These are phyloP conservation scores for Fraxinus baroniana DNA, from an alignment of 305 asterid species.

Conservation along the genomic window DNA sequence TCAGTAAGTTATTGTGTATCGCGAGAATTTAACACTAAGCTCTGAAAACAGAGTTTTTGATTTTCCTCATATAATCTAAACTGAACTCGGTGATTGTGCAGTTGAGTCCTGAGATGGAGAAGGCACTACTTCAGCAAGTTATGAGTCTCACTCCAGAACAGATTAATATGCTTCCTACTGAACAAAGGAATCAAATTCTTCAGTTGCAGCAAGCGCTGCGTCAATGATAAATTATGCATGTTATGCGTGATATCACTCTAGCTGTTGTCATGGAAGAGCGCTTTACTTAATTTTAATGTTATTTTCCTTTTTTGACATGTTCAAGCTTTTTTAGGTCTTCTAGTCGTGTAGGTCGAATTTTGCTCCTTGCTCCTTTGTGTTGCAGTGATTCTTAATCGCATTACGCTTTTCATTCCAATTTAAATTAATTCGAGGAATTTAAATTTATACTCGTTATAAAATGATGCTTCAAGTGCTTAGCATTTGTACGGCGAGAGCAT, in stretches of 20 bases:
- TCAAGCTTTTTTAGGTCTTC: neutral
- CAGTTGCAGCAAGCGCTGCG: slow-evolving; percentile 93
- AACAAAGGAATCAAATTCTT: slow-evolving; percentile 81
- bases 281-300: neutral
- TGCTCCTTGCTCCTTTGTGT: neutral
- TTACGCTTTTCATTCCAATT: neutral
- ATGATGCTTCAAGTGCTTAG: neutral
- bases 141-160: slow-evolving; percentile 90
- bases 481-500: neutral
- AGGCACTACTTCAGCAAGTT: slow-evolving; percentile 85
- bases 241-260: neutral
- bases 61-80: neutral
- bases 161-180: slow-evolving; percentile 78
- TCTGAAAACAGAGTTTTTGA: neutral
- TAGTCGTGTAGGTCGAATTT: neutral
- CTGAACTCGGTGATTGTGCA: slow-evolving; percentile 32
- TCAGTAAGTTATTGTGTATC: slow-evolving; percentile 40
- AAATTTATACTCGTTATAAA: neutral
- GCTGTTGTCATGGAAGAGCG: neutral
- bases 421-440: neutral
- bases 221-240: slow-evolving; percentile 30
- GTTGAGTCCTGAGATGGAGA: slow-evolving; percentile 87
- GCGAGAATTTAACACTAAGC: neutral
- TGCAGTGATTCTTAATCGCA: neutral
- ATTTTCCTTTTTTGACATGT: neutral